Conservation (phyloP, 352 stramenopile species). For the Pythium apleroticum region DNA sequence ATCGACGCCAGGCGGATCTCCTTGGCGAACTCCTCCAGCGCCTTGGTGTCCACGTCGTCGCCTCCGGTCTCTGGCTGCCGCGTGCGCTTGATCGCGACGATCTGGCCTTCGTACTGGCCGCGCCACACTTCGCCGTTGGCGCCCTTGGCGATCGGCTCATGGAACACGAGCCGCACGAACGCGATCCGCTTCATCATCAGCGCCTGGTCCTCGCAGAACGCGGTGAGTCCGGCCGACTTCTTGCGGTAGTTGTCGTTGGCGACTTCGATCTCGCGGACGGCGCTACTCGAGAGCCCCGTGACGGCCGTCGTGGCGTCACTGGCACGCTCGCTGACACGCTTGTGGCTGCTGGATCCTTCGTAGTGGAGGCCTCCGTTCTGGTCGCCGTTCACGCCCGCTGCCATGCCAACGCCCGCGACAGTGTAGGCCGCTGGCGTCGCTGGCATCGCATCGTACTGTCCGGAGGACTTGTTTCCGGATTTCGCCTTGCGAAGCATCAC, state of each 20-base stretch:
- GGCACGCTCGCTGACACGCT: background rate
- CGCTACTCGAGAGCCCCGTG: background rate
- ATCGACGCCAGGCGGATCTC: constrained; percentile 34
- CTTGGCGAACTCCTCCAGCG: constrained; percentile 26
- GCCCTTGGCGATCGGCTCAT: constrained; percentile 5
- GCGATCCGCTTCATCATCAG: constrained; percentile 16
- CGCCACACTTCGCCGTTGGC: constrained; percentile 11
- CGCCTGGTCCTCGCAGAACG: constrained; percentile 14
- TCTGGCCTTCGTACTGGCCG: constrained; percentile 5
- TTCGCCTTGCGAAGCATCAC: constrained; percentile 18
- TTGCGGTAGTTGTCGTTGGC: constrained; percentile 17
- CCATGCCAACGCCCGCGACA: background rate
- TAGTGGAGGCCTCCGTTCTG: background rate
- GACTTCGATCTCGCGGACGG: constrained; percentile 1
- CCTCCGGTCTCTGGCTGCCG: background rate
- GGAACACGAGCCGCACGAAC: constrained; percentile 9
- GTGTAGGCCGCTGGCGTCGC: background rate
- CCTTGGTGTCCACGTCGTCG: constrained; percentile 13
- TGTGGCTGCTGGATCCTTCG: background rate
- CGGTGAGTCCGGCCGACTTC: constrained; percentile 10
- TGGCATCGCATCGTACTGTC: constrained; percentile 1
- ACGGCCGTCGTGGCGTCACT: constrained; percentile 5
- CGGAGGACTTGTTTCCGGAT: background rate
- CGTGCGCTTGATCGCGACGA: constrained; percentile 2
- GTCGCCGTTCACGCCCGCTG: background rate